phyloP scores from a whole-genome alignment of 352 stramenopile genomes.

The Lagenidium giganteum region DNA sequence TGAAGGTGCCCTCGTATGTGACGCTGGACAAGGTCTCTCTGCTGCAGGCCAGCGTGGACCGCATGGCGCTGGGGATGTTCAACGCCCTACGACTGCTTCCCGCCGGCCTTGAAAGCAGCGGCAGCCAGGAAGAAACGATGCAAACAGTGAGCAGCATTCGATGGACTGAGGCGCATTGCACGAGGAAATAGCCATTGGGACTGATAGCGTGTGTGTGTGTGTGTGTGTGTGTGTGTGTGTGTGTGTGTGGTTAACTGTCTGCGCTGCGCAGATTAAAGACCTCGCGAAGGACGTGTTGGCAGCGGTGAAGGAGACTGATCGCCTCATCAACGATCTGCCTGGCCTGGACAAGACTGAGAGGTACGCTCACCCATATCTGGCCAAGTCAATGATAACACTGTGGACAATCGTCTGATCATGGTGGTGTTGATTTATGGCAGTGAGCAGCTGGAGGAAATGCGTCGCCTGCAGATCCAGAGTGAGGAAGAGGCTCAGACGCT shows the following conservation, averaged over 20 bases:
- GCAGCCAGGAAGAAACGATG: slow-evolving; percentile 48
- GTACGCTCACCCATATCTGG: slow-evolving; percentile 15
- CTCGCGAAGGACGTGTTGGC: slow-evolving; percentile 74
- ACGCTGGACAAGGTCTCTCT: slow-evolving; percentile 74
- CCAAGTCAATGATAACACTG: background rate
- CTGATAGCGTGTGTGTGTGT: no score
- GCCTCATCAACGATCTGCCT: slow-evolving; percentile 73
- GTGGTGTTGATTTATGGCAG: slow-evolving; percentile 13
- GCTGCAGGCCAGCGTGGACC: slow-evolving; percentile 82
- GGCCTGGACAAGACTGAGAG: slow-evolving; percentile 78
- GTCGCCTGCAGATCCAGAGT: slow-evolving; percentile 73
- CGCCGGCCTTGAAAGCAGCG: no score
- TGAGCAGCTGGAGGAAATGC: slow-evolving; percentile 77
- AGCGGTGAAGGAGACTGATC: slow-evolving; percentile 76
- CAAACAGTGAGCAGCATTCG: slow-evolving; percentile 44
- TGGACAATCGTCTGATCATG: background rate
- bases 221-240: no score
- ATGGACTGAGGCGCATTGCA: no score
- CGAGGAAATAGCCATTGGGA: background rate
- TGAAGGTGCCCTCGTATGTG: no score
- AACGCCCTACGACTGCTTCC: slow-evolving; percentile 78
- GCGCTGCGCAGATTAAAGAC: slow-evolving; percentile 43
- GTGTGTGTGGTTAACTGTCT: slow-evolving; percentile 3
- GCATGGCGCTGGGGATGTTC: slow-evolving; percentile 86
- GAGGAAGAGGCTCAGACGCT: slow-evolving; percentile 82